A percentile compares a stretch with the other conserved stretches of the same genome.
Evolutionary conservation across 2,329 filamentous ascomycete genomes (phyloP).

Genomic region (Alternaria arbusti): DNA sequence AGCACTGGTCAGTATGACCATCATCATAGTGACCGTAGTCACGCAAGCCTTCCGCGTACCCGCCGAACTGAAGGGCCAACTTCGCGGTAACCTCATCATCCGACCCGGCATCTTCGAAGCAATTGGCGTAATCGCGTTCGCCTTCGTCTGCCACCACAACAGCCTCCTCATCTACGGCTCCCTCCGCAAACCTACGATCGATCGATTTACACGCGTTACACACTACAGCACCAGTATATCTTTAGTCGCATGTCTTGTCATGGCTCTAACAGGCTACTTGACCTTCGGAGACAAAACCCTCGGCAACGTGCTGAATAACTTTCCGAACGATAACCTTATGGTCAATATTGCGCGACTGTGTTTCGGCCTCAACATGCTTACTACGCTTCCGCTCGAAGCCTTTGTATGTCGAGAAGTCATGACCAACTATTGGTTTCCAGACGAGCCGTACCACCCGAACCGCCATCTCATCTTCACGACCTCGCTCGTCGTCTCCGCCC

Average conservation of each 20-base stretch:
- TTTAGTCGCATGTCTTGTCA: constrained; percentile 85
- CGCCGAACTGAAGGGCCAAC: constrained; percentile 71
- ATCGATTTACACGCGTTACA: constrained; percentile 91
- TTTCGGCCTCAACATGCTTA: constrained; percentile 98
- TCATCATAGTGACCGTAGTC: constrained; percentile 88
- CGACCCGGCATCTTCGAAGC: constrained; percentile 92
- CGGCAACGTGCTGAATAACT: constrained; percentile 98
- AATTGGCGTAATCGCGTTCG: constrained; percentile 96
- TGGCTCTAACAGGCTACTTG: constrained; percentile 89
- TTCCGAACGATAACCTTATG: constrained; percentile 86
- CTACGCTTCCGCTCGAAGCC: constrained; percentile 91
- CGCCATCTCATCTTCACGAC: constrained; percentile 89
- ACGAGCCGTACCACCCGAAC: constrained; percentile 78
- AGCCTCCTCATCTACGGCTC: constrained; percentile 97
- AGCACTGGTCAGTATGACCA: constrained; percentile 87
- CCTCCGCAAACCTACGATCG: constrained; percentile 89
- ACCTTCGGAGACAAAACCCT: constrained; percentile 90
- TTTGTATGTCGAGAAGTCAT: constrained; percentile 98
- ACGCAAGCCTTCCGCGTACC: constrained; percentile 82
- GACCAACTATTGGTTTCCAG: constrained; percentile 79
- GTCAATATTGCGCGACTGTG: constrained; percentile 94
- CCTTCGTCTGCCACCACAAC: constrained; percentile 86
- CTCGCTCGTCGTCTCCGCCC: constrained; percentile 76
- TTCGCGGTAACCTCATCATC: constrained; percentile 75
- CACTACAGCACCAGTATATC: constrained; percentile 92